These are phyloP conservation scores for Mrakia gelida DNA, from an alignment of 768 basidiomycete species.

Conservation along the genomic window DNA sequence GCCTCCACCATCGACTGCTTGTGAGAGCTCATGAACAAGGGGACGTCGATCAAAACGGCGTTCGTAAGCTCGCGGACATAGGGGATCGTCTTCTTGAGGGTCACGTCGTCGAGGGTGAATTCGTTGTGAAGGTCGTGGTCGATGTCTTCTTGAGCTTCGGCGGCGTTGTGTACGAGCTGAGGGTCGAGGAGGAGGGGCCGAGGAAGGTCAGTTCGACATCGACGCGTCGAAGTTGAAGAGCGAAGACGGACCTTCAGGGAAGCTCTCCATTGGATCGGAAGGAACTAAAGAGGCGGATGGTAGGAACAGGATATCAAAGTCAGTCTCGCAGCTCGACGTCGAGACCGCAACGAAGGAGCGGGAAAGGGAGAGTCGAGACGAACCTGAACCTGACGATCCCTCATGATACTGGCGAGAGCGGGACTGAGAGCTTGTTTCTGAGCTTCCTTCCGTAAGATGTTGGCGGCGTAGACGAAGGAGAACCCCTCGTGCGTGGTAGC, in stretches of 20 bases:
- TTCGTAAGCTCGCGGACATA: constrained; percentile 50
- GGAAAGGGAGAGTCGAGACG: background rate
- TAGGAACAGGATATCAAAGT: too few relatives aligned
- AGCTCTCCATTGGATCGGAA: too few relatives aligned
- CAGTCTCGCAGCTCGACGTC: too few relatives aligned
- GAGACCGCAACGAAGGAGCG: too few relatives aligned
- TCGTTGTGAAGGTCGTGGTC: constrained; percentile 48
- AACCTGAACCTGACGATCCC: constrained; percentile 46
- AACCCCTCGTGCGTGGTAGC: constrained; percentile 44
- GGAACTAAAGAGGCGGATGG: too few relatives aligned
- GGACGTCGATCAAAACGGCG: constrained; percentile 47
- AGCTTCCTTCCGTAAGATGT: constrained; percentile 21
- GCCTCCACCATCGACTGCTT: constrained; percentile 50
- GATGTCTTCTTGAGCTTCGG: constrained; percentile 42
- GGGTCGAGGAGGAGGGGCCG: too few relatives aligned
- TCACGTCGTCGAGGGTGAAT: constrained; percentile 47
- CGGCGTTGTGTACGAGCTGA: constrained; percentile 38
- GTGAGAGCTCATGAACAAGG: constrained; percentile 51
- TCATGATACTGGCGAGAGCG: constrained; percentile 48
- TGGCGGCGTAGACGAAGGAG: constrained; percentile 46
- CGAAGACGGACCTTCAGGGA: too few relatives aligned
- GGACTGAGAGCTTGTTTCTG: constrained; percentile 48
- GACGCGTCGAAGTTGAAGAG: too few relatives aligned
- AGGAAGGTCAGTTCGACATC: too few relatives aligned
- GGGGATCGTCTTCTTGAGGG: constrained; percentile 48